Base-by-base conservation (phyloP, 2,329 filamentous ascomycete genomes). In the Aciculosporium take region DNA sequence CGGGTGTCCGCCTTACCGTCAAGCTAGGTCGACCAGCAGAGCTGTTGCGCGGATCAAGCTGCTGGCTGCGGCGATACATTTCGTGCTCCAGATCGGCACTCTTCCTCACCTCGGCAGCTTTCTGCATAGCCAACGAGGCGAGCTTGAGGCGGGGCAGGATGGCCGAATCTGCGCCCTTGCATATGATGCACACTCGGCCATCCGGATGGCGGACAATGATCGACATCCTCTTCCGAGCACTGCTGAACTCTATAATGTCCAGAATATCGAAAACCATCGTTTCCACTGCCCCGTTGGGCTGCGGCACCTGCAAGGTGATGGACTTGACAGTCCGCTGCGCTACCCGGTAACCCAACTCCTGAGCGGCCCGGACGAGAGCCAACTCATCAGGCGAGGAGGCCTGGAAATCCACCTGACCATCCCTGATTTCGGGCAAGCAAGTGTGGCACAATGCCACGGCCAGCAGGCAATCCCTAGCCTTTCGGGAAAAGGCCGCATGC, bases 221-320 rank as follows among this genome's bases (percentile, higher is more conserved):
- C 0, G 87, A 89, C 88, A 95, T 94, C 31, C 88, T 74, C 62
- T 94, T 94, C 20, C 88, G 73, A 46, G 81, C 77, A 60, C 84
- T 93, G 46, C 83, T 91, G 52, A 95, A 95, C 54, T 94, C 88
- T 44, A 95, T 85, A 4, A 93, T 72, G 52, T 94, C 85, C 25
- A 94, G 62, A 4, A 94, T 73, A 46, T 93, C 76, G 51, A 89
- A 95, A 0, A 68, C 69, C 51, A 85, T 79, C 2, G 71, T 66
- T 3, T 69, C 61, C 7, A 54, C 51, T 3, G 54, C 51, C 4
- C 63, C 65, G 23, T 60, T 57, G 3, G 57, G 51, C 13, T 57
- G 57, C 0, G 56, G 57, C 17, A 71, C 56, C 20, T 60, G 63
- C 7, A 79, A 50, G 0, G 71, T 76, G 30, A 94, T 74, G 0